Conservation (phyloP, 768 basidiomycete genomes). For the Ephemerocybe angulata region DNA sequence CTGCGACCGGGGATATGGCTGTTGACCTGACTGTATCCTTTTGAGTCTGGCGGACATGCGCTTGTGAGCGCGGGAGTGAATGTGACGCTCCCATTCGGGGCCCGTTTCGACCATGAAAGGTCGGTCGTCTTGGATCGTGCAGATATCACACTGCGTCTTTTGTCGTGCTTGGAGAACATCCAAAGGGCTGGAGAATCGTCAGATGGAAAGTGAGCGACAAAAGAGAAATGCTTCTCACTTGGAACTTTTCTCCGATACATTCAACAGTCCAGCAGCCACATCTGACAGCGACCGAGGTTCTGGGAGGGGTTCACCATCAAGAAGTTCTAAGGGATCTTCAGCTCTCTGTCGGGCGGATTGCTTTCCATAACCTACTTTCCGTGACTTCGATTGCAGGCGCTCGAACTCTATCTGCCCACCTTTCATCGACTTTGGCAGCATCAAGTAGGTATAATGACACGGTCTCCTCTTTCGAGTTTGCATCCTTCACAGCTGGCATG, state of each 20-base stretch:
- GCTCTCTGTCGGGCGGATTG: neutral
- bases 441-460: slow-evolving; percentile 56
- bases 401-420: slow-evolving; percentile 58
- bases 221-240: slow-evolving; percentile 36
- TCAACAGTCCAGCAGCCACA: slow-evolving; percentile 50
- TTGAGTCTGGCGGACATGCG: slow-evolving; percentile 34
- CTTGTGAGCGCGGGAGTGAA: slow-evolving; percentile 52
- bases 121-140: slow-evolving; percentile 51
- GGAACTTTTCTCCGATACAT: slow-evolving; percentile 36
- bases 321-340: slow-evolving; percentile 47
- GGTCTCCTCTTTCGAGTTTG: slow-evolving; percentile 34
- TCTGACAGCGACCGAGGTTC: slow-evolving; percentile 56
- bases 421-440: slow-evolving; percentile 57
- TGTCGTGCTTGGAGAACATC: slow-evolving; percentile 52
- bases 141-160: slow-evolving; percentile 57
- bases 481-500: slow-evolving; percentile 61
- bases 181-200: slow-evolving; percentile 44
- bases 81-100: slow-evolving; percentile 53
- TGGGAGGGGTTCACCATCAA: slow-evolving; percentile 45
- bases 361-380: slow-evolving; percentile 35
- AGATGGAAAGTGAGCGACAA: slow-evolving; percentile 7
- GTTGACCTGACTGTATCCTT: neutral
- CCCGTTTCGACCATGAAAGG: slow-evolving; percentile 68
- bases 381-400: slow-evolving; percentile 47
- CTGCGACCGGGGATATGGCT: neutral